phyloP scores from a whole-genome alignment of 257 asterid species.

The Parsonsia alboflavescens region DNA sequence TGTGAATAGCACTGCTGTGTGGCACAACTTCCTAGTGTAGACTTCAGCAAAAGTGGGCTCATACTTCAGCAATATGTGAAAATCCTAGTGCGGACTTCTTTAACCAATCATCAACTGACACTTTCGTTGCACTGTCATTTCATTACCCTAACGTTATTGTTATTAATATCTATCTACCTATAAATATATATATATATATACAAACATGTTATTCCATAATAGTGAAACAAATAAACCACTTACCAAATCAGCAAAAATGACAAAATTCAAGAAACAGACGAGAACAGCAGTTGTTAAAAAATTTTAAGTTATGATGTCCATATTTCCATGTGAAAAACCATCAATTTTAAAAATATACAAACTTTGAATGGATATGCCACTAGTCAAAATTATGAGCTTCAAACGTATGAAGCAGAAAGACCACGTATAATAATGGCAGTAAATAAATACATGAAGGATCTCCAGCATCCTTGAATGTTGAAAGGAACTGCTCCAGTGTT shows the following conservation, averaged over 20 bases:
- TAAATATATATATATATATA: no score
- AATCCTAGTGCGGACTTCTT: no score
- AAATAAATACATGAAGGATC: conserved; percentile 56
- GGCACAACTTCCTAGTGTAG: no score
- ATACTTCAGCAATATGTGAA: no score
- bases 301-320: background rate
- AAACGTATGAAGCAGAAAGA: conserved; percentile 2
- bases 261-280: background rate
- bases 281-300: background rate
- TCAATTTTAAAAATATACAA: background rate
- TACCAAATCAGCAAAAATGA: background rate
- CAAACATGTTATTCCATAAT: background rate
- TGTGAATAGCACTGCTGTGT: no score
- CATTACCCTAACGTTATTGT: no score
- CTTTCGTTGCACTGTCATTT: no score
- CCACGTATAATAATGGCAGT: conserved; percentile 12
- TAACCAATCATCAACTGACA: no score
- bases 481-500: conserved; percentile 63
- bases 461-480: conserved; percentile 84
- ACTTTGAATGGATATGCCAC: background rate
- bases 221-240: background rate
- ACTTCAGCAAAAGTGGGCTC: no score
- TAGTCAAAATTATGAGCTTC: background rate
- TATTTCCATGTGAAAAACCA: background rate
- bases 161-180: no score